Evolutionary conservation across 495 filamentous ascomycete genomes (phyloP).

Genomic region (Penicillium waksmanii): DNA sequence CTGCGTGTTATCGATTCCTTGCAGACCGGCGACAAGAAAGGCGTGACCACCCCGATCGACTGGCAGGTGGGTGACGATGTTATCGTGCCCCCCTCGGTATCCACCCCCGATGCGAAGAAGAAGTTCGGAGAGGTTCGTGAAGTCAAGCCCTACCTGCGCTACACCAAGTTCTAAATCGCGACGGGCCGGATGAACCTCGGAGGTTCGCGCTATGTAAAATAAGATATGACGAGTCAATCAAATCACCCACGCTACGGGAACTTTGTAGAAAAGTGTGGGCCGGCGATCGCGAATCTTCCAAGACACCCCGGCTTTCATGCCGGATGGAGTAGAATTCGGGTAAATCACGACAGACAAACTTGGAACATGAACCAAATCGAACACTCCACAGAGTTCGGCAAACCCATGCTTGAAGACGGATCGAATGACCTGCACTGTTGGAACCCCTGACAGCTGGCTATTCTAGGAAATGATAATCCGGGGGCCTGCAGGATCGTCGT

Average conservation of each 20-base stretch:
- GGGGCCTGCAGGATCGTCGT: slow-evolving; percentile 10
- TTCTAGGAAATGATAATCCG: slow-evolving; percentile 27
- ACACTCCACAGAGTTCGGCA: not conserved
- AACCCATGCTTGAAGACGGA: not conserved
- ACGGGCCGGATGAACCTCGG: not conserved
- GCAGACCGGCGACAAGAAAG: slow-evolving; percentile 96
- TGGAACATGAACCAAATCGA: slow-evolving; percentile 1
- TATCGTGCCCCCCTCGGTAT: slow-evolving; percentile 89
- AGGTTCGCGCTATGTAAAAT: slow-evolving; percentile 6
- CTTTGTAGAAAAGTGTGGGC: slow-evolving; percentile 2
- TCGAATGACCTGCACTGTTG: slow-evolving; percentile 5
- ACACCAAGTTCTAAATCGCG: slow-evolving; percentile 28
- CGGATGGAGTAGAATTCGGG: slow-evolving; percentile 14
- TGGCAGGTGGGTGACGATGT: slow-evolving; percentile 90
- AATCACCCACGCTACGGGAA: not conserved
- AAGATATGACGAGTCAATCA: slow-evolving; percentile 7
- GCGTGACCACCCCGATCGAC: slow-evolving; percentile 91
- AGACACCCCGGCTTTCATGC: slow-evolving; percentile 12
- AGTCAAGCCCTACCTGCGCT: slow-evolving; percentile 81
- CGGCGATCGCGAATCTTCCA: slow-evolving; percentile 4
- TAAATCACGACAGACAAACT: slow-evolving; percentile 8
- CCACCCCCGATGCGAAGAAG: slow-evolving; percentile 83
- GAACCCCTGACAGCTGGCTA: slow-evolving; percentile 21
- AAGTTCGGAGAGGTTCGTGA: slow-evolving; percentile 89
- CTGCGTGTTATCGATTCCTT: slow-evolving; percentile 94